A percentile compares a stretch with the other conserved stretches of the same genome.
Evolutionary conservation across 805 yeast species (phyloP).

Genomic region (Ogataea saltuana): DNA sequence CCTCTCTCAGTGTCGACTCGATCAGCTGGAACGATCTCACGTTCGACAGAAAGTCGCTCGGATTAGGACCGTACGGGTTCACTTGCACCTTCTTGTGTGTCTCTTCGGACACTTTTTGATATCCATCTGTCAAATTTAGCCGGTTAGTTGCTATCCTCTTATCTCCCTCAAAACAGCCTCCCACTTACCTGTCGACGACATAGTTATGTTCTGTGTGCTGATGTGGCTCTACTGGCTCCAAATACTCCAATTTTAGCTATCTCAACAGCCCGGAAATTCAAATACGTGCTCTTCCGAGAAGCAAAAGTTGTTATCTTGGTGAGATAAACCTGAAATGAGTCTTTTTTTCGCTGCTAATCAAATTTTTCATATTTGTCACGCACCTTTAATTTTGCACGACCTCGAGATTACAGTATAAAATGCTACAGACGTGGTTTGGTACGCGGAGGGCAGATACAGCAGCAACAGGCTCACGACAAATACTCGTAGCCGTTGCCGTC

Average conservation of each 20-base stretch:
- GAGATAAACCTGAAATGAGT: constrained; percentile 8
- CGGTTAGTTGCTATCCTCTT: neutral
- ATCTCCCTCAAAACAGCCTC: neutral
- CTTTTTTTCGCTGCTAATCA: constrained; percentile 10
- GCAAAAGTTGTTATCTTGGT: constrained; percentile 3
- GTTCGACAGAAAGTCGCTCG: constrained; percentile 87
- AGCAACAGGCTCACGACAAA: constrained; percentile 51
- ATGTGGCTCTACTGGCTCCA: neutral
- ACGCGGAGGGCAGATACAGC: no score
- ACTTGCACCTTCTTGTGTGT: constrained; percentile 36
- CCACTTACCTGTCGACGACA: constrained; percentile 22
- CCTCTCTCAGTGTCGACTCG: constrained; percentile 95
- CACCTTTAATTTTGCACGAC: constrained; percentile 7
- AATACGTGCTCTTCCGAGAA: neutral
- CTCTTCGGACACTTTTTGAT: constrained; percentile 50
- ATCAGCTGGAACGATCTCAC: constrained; percentile 87
- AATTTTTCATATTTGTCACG: constrained; percentile 17
- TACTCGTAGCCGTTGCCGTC: constrained; percentile 74
- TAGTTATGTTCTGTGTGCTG: neutral
- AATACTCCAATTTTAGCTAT: neutral
- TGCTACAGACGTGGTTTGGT: neutral
- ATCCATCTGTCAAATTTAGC: constrained; percentile 30
- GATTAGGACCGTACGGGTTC: constrained; percentile 96
- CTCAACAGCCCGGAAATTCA: neutral
- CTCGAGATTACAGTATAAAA: neutral